Evolutionary conservation across 2,329 filamentous ascomycete species (phyloP), one percentile per base, ranked within the genome.

Genomic region (Ophiostoma triangulosporum): DNA sequence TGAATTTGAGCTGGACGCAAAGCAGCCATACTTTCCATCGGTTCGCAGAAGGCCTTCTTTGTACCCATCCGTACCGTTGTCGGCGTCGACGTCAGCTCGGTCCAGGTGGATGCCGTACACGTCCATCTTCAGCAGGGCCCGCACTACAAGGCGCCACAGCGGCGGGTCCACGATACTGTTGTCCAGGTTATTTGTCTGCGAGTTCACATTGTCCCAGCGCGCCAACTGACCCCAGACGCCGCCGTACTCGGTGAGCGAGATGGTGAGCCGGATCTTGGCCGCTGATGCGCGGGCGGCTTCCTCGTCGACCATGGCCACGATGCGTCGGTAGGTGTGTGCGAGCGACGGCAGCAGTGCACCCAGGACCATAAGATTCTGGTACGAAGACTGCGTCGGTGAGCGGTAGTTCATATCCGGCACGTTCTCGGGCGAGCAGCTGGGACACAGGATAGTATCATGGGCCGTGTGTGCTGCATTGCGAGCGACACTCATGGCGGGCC

Each of bases 331-430:
- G 7, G 76, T 74, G 61, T 79, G 74, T 52, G 74, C 77, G 45
- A 78, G 71, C 8, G 76, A 75, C 1, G 78, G 77, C 3, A 83
- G 66, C 29, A 83, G 69, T 2, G 77, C 73, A 6, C 72, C 76
- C 4, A 83, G 66, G 51, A 79, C 69, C 77, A 81, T 81, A 50
- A 75, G 68, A 60, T 72, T 80, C 62, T 82, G 79, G 57, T 78
- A 76, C 29, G 69, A n/a, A n/a, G n/a, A 60, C 51, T 76, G 72
- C 50, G 80, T 70, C 22, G 71, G 68, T 1, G 69, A 66, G 1
- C 66, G 62, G 29, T 64, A 58, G 26, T 59, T 58, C 1, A 64
- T 59, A 6, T 72, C 67, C 7, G 66, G 60, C 15, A 69, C 46
- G 31, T 68, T 53, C 32, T 67, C 63, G 24, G 68, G 64, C 50